phyloP scores from a whole-genome alignment of 2,329 filamentous ascomycete species.

The Ophiostoma angusticollis region DNA sequence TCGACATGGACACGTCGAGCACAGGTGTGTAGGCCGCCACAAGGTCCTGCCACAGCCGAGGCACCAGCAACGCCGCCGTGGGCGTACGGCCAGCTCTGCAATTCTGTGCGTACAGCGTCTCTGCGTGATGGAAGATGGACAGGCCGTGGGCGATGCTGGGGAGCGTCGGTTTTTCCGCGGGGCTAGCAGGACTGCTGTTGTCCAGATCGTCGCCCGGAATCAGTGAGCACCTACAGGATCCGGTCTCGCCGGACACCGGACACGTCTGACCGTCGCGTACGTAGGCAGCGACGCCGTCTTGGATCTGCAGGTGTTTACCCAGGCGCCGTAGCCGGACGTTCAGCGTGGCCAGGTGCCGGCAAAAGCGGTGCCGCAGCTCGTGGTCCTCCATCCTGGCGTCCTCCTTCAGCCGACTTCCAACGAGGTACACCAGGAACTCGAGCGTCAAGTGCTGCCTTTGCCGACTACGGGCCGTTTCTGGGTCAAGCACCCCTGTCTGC shows the following conservation, averaged over 20 bases:
- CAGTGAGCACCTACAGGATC: no score
- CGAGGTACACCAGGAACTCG: not conserved
- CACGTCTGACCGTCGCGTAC: no score
- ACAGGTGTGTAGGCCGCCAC: not conserved
- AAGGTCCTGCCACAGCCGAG: not conserved
- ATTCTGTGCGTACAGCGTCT: not conserved
- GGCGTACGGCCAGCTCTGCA: no score
- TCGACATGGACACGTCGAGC: no score
- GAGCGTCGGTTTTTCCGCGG: not conserved
- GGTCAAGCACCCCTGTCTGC: no score
- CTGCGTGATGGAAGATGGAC: constrained; percentile 2
- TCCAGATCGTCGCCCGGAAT: no score
- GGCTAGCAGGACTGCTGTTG: no score
- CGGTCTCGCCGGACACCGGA: no score
- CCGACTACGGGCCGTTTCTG: no score
- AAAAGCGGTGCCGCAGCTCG: not conserved
- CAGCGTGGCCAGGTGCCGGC: not conserved
- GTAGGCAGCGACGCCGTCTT: no score
- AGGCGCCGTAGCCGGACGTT: not conserved
- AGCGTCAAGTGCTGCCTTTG: not conserved
- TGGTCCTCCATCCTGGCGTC: not conserved
- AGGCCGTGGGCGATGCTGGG: not conserved
- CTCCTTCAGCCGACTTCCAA: not conserved
- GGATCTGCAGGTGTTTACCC: not conserved
- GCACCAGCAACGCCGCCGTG: no score